phyloP scores from a whole-genome alignment of 305 asterid genomes.

The Solanum aculeatissimum region DNA sequence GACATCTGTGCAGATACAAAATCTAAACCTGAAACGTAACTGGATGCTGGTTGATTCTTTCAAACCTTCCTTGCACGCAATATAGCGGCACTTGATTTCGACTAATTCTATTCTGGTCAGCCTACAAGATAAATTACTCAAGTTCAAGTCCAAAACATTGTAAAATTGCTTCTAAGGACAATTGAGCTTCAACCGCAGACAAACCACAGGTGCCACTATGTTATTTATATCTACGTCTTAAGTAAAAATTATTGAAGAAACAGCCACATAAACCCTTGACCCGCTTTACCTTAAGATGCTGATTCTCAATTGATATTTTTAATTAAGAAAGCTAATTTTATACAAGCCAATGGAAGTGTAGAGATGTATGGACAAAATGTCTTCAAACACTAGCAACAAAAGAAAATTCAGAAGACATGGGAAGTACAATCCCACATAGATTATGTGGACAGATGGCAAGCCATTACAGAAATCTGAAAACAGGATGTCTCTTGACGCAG shows the following conservation, averaged over 20 bases:
- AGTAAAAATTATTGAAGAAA: background rate
- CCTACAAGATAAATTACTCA: conserved; percentile 25
- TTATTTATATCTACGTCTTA: background rate
- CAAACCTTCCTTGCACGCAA: conserved; percentile 84
- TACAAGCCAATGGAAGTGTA: background rate
- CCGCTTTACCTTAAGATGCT: background rate
- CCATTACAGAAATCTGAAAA: background rate
- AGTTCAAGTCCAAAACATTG: background rate
- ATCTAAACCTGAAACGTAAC: conserved; percentile 40
- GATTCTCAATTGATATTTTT: background rate
- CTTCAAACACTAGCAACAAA: background rate
- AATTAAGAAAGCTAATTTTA: background rate
- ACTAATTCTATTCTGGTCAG: conserved; percentile 81
- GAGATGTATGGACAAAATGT: background rate
- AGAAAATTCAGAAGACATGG: background rate
- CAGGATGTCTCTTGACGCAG: background rate
- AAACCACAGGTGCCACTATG: background rate
- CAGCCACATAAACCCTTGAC: background rate
- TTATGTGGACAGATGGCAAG: background rate
- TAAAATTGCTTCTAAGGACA: background rate
- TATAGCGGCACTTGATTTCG: conserved; percentile 87
- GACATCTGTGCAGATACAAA: background rate
- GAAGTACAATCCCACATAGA: background rate
- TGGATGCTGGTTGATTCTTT: conserved; percentile 94
- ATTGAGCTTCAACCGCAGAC: background rate